Evolutionary conservation across 345 rosid species (phyloP).

Genomic region (Stellera chamaejasme): DNA sequence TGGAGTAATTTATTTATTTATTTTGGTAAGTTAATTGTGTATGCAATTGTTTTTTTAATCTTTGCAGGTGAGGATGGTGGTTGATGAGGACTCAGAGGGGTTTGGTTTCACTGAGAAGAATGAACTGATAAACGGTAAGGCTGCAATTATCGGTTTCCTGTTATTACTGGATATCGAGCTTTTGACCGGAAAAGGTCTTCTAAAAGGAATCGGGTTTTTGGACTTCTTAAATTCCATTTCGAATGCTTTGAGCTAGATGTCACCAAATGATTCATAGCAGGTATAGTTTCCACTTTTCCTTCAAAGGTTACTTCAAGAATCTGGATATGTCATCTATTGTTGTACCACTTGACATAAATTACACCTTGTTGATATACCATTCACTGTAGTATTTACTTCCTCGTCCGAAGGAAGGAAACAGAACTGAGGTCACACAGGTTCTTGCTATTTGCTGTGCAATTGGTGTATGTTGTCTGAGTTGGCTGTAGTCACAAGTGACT

Average conservation of each 20-base stretch:
- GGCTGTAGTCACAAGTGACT: no score
- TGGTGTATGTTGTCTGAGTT: no score
- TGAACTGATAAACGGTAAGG: constrained; percentile 86
- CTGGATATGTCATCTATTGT: background rate
- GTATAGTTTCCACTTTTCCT: background rate
- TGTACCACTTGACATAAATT: constrained; percentile 9
- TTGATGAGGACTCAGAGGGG: constrained; percentile 60
- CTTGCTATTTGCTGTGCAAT: no score
- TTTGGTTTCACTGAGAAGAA: constrained; percentile 77
- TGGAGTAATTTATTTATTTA: no score
- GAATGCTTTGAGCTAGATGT: constrained; percentile 45
- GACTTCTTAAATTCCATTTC: constrained; percentile 69
- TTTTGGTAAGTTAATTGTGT: no score
- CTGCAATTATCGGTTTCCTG: constrained; percentile 85
- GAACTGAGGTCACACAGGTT: no score
- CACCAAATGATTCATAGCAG: constrained; percentile 6
- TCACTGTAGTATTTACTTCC: no score
- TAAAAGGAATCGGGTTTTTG: constrained; percentile 89
- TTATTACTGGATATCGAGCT: constrained; percentile 83
- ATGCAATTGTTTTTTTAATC: background rate
- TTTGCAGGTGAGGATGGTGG: constrained; percentile 81
- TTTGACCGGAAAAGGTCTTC: constrained; percentile 87
- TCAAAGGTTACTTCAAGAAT: background rate
- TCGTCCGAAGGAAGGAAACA: no score
- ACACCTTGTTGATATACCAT: no score